Evolutionary conservation across 2,329 filamentous ascomycete species (phyloP), one percentile per base, ranked within the genome.

Genomic region (Cladosporium sp.): DNA sequence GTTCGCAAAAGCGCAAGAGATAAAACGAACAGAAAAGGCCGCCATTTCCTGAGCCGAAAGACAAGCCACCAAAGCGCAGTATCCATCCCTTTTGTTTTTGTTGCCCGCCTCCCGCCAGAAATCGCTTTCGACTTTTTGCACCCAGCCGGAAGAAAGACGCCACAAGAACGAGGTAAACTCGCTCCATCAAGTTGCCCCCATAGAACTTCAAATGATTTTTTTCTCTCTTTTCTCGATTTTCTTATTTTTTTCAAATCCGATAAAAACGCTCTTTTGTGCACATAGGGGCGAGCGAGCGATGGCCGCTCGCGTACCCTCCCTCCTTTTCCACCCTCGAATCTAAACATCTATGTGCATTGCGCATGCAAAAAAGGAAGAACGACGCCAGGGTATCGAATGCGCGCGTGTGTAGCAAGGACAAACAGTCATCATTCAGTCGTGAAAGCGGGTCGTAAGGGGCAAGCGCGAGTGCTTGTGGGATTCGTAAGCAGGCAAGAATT

Each of bases 401-500:
- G 43, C 41, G 49, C 38, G 35, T 38, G 43, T 51, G 32, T 41
- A 18, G 36, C 38, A 53, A 57, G 47, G 47, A 53, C 53, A 53
- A 55, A 36, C 50, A 55, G 43, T n/a, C n/a, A 53, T 51, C 61
- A 54, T 54, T 63, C 50, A 62, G 45, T 65, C 59, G 58, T 62
- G 51, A 59, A 43, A 55, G 45, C 36, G 29, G 33, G 51, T 51
- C 47, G 50, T 57, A 49, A 57, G 48, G 35, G 49, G 40, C 20
- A 47, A 36, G 42, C 38, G 35, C 18, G 42, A 42, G 50, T 59
- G 53, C 20, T 51, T 52, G 50, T 61, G 59, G 7, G 53, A 50
- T 47, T 62, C 61, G 56, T 66, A 66, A 36, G 63, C 62, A 15
- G 63, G 63, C 11, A 64, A 57, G 50, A 61, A 59, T 42, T 57